Evolutionary conservation across 1,139 yeast species (phyloP).

Genomic region (Wickerhamomyces sp.): DNA sequence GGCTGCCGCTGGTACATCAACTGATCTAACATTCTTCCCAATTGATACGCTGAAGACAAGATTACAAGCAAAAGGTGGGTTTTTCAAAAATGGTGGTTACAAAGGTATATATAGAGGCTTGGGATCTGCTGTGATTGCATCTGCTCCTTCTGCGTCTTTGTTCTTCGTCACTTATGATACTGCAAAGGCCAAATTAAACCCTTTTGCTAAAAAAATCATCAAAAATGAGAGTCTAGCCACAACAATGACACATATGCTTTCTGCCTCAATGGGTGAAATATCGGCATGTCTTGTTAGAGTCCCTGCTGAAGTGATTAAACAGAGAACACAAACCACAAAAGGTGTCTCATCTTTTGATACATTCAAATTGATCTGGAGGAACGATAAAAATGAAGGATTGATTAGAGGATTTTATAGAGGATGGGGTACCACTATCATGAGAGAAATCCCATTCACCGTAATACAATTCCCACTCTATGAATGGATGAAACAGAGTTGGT

Average conservation of each 20-base stretch:
- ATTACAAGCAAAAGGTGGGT: slow-evolving; percentile 92
- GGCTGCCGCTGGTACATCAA: slow-evolving; percentile 93
- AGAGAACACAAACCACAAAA: slow-evolving; percentile 80
- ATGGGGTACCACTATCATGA: slow-evolving; percentile 83
- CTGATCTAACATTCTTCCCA: slow-evolving; percentile 92
- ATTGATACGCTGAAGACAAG: slow-evolving; percentile 93
- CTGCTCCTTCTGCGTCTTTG: slow-evolving; percentile 90
- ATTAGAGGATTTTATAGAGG: slow-evolving; percentile 83
- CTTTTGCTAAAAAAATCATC: slow-evolving; percentile 31
- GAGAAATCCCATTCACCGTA: slow-evolving; percentile 94
- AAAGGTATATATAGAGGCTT: slow-evolving; percentile 85
- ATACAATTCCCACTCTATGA: slow-evolving; percentile 95
- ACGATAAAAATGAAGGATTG: slow-evolving; percentile 71
- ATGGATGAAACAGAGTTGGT: slow-evolving; percentile 59
- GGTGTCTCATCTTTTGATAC: slow-evolving; percentile 65
- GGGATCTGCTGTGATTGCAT: slow-evolving; percentile 90
- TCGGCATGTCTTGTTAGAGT: slow-evolving; percentile 93
- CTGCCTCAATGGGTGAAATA: slow-evolving; percentile 87
- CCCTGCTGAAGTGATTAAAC: slow-evolving; percentile 95
- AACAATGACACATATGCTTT: slow-evolving; percentile 64
- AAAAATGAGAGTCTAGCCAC: slow-evolving; percentile 32
- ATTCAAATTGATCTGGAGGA: slow-evolving; percentile 52
- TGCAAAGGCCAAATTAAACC: slow-evolving; percentile 52
- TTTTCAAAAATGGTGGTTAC: slow-evolving; percentile 89
- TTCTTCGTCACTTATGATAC: slow-evolving; percentile 88